Base-by-base conservation (phyloP, 768 basidiomycete species). In the Termitomyces heimii region DNA sequence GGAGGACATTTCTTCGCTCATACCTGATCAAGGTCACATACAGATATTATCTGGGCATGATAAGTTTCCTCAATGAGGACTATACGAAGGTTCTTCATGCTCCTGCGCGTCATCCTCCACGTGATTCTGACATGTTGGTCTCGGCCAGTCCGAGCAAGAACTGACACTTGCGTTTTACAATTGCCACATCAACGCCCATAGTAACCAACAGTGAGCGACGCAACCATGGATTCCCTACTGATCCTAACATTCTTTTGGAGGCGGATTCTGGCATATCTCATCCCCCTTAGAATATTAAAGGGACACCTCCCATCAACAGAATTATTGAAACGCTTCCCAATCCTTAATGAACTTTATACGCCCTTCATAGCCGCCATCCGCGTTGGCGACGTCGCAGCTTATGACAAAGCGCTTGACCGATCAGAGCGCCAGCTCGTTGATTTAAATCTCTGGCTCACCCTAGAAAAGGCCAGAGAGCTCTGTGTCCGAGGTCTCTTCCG, bases 11-110 rank as follows among this genome's bases (percentile, higher is more conserved):
- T 31, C 7, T 34, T 48, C 28, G 24, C 65, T 67, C 47, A 66
- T 43, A 48, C 56, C 58, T 62, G 58, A 58, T n/a, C 43, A 74
- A 94, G 89, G 93, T 97, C 51, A 95, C 95, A 24, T 97, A 90
- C 73, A 80, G 86, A 59, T 99, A 96, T 76, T 98, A 98, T 68
- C 73, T 97, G 48, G 97, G 96, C 60, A 92, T 98, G 85, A 78
- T 98, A 59, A 88, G 85, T 66, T 98, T 98, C 73, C 71, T 98
- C 59, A 92, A 92, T 65, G 97, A 98, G 68, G 89, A 96, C 49
- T 95, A 92, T 66, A 77, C 75, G 39, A 93, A 93, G 75, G 92
- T 88, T 48, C 32, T 69, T 61, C 37, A n/a, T 53, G 13, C 45
- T 53, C 13, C 29, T 40, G n/a, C 43, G 56, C 46, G 57, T 42